Conservation (phyloP, 192 early-diverging fungal genomes). For the Coemansia sp. region DNA sequence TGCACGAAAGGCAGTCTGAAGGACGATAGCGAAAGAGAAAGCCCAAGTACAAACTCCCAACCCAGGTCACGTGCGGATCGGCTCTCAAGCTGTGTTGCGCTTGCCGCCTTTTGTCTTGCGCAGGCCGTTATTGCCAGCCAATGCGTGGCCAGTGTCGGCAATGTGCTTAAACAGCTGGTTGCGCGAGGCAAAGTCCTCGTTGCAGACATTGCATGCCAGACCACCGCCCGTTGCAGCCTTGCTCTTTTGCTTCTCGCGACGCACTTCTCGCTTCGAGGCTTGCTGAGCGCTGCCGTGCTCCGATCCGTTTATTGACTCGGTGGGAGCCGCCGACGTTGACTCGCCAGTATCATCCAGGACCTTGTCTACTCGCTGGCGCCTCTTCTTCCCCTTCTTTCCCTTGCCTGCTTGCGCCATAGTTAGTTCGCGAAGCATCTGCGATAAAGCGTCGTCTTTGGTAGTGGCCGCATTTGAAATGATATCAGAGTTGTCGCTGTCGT, state of each 20-base stretch:
- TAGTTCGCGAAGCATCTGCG: slow-evolving; percentile 49
- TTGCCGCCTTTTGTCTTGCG: slow-evolving; percentile 3
- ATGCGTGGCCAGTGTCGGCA: slow-evolving; percentile 81
- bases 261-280: slow-evolving; percentile 51
- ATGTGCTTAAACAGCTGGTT: slow-evolving; percentile 90
- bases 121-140: slow-evolving; percentile 32
- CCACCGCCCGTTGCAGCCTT: slow-evolving; percentile 45
- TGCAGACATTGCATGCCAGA: slow-evolving; percentile 78
- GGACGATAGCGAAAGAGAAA: neutral
- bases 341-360: slow-evolving; percentile 16
- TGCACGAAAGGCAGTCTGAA: neutral
- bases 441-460: slow-evolving; percentile 22
- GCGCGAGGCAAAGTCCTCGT: slow-evolving; percentile 65
- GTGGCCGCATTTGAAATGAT: neutral
- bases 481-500: neutral
- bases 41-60: neutral
- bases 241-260: slow-evolving; percentile 63
- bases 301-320: slow-evolving; percentile 23
- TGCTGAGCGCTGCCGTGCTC: slow-evolving; percentile 18
- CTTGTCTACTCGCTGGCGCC: slow-evolving; percentile 23
- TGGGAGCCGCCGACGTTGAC: slow-evolving; percentile 5
- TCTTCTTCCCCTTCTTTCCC: slow-evolving; percentile 48
- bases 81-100: neutral
- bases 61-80: neutral
- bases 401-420: slow-evolving; percentile 25